Evolutionary conservation across 768 basidiomycete genomes (phyloP), one percentile per base, ranked within the genome.

Genomic region (Suillus alpinus): DNA sequence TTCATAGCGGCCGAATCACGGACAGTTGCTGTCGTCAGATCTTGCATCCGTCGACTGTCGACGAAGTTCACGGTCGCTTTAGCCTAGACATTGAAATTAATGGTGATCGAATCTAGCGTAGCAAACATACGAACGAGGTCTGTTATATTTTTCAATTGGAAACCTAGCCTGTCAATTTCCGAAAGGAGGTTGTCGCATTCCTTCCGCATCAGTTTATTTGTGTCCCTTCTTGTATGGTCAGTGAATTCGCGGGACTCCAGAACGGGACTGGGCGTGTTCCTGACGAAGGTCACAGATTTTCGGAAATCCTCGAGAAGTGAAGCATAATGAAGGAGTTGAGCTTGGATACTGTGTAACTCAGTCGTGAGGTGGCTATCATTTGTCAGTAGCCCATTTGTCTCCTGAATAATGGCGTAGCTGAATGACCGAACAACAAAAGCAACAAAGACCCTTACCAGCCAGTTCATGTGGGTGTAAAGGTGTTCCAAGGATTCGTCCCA

Each of bases 401-500:
- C 84, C 83, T 85, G 60, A 18, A 57, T 51, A 52, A 9, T 49
- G 58, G 1, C 6, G 10, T 32, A 6, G 8, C 23, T 59, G 6
- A 16, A 20, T 5, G 26, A 59, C 20, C 56, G 36, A 63, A 57
- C 9, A 41, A 53, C 31, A 31, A 26, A 40, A 53, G 0, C 10
- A 3, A 52, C 13, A 10, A 44, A 10, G 47, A 23, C 9, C 4
- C 69, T 43, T 66, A 85, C 83, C 70, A 87, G 71, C 59, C 63
- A 75, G 60, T 78, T 81, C 26, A 86, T 78, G 63, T 86, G 82
- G 9, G 67, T 64, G 58, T 84, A 85, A 43, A 86, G 65, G 12
- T 73, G 70, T 64, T 85, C 84, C 36, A 86, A 73, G 0, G 83
- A 71, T 67, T 87, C 84, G 49, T 86, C 86, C 84, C 86, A 86